These are phyloP conservation scores for Phaeolepiota aurea DNA, from an alignment of 768 basidiomycete genomes.

Conservation along the genomic window DNA sequence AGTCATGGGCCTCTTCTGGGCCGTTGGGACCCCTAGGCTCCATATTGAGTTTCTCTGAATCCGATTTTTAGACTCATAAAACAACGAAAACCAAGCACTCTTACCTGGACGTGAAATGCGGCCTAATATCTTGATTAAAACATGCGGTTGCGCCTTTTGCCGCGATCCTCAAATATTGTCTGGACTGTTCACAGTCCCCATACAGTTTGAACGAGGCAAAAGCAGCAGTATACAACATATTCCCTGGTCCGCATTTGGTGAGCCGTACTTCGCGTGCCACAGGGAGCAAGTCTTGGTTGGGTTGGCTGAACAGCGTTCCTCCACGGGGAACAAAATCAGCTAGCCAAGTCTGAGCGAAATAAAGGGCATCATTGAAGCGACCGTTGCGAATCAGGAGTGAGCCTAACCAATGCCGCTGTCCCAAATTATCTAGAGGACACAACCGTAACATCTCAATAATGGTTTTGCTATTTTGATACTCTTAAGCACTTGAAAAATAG, in stretches of 20 bases:
- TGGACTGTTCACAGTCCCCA: slow-evolving; percentile 27
- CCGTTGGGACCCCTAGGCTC: slow-evolving; percentile 22
- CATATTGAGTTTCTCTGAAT: slow-evolving; percentile 19
- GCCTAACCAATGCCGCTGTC: slow-evolving; percentile 26
- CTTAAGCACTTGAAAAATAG: background rate
- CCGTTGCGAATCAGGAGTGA: slow-evolving; percentile 24
- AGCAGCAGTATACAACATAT: slow-evolving; percentile 28
- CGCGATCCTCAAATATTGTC: slow-evolving; percentile 30
- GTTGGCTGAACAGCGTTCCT: slow-evolving; percentile 18
- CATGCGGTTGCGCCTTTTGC: slow-evolving; percentile 21
- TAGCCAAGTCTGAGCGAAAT: slow-evolving; percentile 26
- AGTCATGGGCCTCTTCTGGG: slow-evolving; percentile 36
- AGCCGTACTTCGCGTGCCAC: slow-evolving; percentile 8
- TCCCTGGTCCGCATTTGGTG: slow-evolving; percentile 6
- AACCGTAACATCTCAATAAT: slow-evolving; percentile 34
- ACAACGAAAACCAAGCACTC: slow-evolving; percentile 6
- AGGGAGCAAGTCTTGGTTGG: slow-evolving; percentile 12
- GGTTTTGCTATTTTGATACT: slow-evolving; percentile 16
- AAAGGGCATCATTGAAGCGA: slow-evolving; percentile 29
- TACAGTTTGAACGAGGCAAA: slow-evolving; percentile 31
- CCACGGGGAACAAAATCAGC: slow-evolving; percentile 8
- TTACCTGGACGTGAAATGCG: slow-evolving; percentile 25
- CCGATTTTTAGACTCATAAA: background rate
- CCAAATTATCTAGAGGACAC: slow-evolving; percentile 32
- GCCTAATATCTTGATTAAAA: slow-evolving; percentile 30